Percentiles rank a stretch among this genome's conserved stretches.
Conservation (phyloP, 2,329 filamentous ascomycete genomes). For the Monilinia laxa region DNA sequence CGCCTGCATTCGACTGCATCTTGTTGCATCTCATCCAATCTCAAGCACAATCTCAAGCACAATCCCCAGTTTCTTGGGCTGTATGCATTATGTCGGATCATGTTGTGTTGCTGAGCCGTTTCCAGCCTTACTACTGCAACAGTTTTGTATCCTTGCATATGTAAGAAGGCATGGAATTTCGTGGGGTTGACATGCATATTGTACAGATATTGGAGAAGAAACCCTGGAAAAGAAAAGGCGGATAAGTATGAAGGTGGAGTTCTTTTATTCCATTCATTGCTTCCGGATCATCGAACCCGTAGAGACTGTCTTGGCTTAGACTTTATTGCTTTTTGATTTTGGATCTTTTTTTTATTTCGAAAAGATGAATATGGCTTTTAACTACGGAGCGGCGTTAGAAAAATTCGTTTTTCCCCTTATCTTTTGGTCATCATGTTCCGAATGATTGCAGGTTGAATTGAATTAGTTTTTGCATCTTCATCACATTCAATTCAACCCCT, state of each 20-base stretch:
- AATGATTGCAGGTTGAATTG: constrained; percentile 5
- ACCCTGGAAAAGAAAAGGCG: background rate
- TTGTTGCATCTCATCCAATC: constrained; percentile 13
- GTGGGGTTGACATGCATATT: constrained; percentile 14
- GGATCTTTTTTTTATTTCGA: background rate
- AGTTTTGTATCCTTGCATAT: constrained; percentile 18
- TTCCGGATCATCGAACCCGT: constrained; percentile 1
- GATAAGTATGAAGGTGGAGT: constrained; percentile 9
- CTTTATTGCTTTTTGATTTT: constrained; percentile 14
- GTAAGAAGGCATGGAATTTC: constrained; percentile 20
- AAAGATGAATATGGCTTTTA: constrained; percentile 4
- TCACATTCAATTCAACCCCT: background rate
- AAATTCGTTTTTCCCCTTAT: background rate
- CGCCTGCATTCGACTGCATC: too few species aligned
- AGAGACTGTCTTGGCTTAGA: constrained; percentile 7
- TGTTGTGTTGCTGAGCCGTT: constrained; percentile 21
- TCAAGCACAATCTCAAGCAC: background rate
- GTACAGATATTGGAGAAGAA: constrained; percentile 2
- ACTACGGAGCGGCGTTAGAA: background rate
- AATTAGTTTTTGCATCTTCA: background rate
- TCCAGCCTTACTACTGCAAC: constrained; percentile 23
- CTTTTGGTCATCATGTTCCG: constrained; percentile 7
- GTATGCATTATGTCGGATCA: constrained; percentile 14
- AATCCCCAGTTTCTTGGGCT: constrained; percentile 12
- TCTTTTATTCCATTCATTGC: constrained; percentile 7